Conservation (phyloP, 2,329 filamentous ascomycete species). For the Lasiodiplodia sp. region DNA sequence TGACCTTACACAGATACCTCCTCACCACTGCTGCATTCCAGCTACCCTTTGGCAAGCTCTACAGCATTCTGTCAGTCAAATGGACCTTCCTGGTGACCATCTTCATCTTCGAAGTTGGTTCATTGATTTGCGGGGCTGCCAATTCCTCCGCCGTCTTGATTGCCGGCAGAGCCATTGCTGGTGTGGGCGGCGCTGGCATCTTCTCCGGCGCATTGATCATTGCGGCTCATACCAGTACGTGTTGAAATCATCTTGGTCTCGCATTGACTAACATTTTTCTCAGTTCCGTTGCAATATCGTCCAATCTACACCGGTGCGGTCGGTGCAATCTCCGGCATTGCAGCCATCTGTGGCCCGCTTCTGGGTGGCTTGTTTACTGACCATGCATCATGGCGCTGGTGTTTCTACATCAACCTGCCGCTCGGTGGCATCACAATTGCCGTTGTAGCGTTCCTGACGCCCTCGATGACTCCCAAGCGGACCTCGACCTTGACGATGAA, state of each 20-base stretch:
- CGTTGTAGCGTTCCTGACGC: conserved; percentile 37
- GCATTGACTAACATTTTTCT: conserved; percentile 3
- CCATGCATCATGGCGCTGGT: conserved; percentile 35
- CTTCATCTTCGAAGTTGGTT: conserved; percentile 58
- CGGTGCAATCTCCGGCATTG: conserved; percentile 31
- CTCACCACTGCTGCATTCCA: conserved; percentile 52
- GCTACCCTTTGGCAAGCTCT: conserved; percentile 63
- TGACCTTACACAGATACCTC: conserved; percentile 49
- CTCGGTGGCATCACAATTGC: conserved; percentile 27
- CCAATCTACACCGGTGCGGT: conserved; percentile 29
- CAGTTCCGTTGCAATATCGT: conserved; percentile 26
- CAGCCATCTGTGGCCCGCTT: conserved; percentile 37
- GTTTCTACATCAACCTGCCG: conserved; percentile 40
- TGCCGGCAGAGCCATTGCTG: conserved; percentile 59
- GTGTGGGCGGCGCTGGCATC: conserved; percentile 59
- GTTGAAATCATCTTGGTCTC: background rate
- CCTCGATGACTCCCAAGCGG: conserved; percentile 33
- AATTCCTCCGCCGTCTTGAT: conserved; percentile 58
- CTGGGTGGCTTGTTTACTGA: conserved; percentile 33
- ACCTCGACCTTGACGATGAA: conserved; percentile 8
- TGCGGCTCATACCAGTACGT: conserved; percentile 18
- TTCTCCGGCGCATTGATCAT: conserved; percentile 45
- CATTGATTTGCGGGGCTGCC: conserved; percentile 60
- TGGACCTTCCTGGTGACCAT: conserved; percentile 60
- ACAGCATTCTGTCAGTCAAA: conserved; percentile 64